Evolutionary conservation across 1,139 yeast species (phyloP).

Genomic region (Yamadazyma friedrichii): DNA sequence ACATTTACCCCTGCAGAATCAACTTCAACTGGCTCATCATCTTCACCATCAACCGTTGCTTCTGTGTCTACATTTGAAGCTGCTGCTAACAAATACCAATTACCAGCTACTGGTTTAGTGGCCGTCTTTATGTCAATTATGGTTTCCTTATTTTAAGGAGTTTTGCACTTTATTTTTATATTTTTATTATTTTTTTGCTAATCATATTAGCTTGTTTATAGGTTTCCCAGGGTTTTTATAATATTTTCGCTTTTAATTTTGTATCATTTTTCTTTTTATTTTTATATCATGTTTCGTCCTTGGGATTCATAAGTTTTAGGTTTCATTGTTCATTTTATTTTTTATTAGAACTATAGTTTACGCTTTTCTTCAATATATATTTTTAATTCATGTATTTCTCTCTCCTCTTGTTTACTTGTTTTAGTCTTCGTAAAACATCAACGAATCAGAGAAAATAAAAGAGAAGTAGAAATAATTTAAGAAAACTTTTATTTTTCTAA

Average conservation of each 20-base stretch:
- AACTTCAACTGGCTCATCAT: not conserved
- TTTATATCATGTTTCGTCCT: not conserved
- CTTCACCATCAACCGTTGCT: slow-evolving; percentile 8
- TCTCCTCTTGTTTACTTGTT: too few relatives aligned
- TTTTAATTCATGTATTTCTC: too few relatives aligned
- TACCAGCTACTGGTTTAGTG: slow-evolving; percentile 7
- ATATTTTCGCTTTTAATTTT: not conserved
- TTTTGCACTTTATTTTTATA: not conserved
- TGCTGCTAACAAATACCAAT: slow-evolving; percentile 9
- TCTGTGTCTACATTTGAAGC: slow-evolving; percentile 12
- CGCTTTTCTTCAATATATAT: not conserved
- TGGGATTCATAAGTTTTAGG: not conserved
- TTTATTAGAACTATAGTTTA: not conserved
- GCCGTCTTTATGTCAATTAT: slow-evolving; percentile 7
- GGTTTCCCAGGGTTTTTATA: not conserved
- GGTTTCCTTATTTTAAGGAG: slow-evolving; percentile 9
- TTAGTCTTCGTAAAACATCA: too few relatives aligned
- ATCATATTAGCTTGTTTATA: not conserved
- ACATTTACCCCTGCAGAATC: not conserved
- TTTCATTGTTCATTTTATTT: not conserved
- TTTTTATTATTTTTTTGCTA: not conserved
- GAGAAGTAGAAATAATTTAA: not conserved
- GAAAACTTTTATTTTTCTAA: slow-evolving; percentile 5
- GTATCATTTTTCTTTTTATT: not conserved
- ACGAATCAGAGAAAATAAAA: too few relatives aligned